phyloP scores from a whole-genome alignment of 352 stramenopile genomes.

The Elongisporangium anandrum region DNA sequence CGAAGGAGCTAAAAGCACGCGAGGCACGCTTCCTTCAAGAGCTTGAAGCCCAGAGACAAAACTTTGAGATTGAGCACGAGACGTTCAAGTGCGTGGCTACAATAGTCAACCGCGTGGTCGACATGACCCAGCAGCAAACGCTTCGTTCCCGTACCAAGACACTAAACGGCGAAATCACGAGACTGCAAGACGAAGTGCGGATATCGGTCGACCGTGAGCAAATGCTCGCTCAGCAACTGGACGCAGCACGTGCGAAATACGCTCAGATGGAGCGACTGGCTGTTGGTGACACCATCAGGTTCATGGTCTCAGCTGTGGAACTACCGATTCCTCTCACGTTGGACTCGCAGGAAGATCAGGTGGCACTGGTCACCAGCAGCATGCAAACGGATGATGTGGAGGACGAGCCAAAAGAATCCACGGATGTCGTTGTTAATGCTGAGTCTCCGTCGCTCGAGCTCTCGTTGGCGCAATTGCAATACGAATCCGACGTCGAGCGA shows the following conservation, averaged over 20 bases:
- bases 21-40: not conserved
- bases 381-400: slow-evolving; percentile 9
- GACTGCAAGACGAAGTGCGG: slow-evolving; percentile 23
- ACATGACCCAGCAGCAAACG: slow-evolving; percentile 25
- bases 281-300: slow-evolving; percentile 38
- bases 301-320: slow-evolving; percentile 39
- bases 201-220: slow-evolving; percentile 22
- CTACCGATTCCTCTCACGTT: slow-evolving; percentile 5
- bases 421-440: not conserved
- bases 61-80: slow-evolving; percentile 12
- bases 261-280: slow-evolving; percentile 29
- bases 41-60: slow-evolving; percentile 11
- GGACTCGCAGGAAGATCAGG: slow-evolving; percentile 4
- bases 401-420: not conserved
- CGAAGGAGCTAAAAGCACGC: not conserved
- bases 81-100: slow-evolving; percentile 19
- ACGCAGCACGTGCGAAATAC: slow-evolving; percentile 20
- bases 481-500: slow-evolving; percentile 43
- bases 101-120: slow-evolving; percentile 45
- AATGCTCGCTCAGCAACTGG: slow-evolving; percentile 23
- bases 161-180: slow-evolving; percentile 28
- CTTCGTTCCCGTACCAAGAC: slow-evolving; percentile 11
- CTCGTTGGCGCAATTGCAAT: slow-evolving; percentile 23
- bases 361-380: not conserved
- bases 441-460: slow-evolving; percentile 5